These are phyloP conservation scores for Xylariaceae sp. DNA, from an alignment of 2,329 filamentous ascomycete species.

Conservation along the genomic window DNA sequence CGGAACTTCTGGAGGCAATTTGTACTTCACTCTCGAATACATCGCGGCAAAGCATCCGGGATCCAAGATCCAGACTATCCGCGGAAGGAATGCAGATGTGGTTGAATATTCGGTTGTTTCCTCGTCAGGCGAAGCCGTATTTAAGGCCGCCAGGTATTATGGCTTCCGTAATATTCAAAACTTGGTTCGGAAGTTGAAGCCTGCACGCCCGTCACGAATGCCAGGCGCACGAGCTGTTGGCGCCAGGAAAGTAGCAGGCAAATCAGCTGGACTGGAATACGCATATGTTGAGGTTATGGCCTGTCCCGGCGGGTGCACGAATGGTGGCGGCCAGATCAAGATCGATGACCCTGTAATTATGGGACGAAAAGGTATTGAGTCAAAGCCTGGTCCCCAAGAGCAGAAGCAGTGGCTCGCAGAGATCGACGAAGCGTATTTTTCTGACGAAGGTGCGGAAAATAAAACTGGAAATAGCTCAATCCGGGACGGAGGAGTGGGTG, in stretches of 20 bases:
- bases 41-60: conserved; percentile 68
- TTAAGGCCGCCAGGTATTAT: conserved; percentile 87
- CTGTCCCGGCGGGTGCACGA: conserved; percentile 97
- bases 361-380: conserved; percentile 41
- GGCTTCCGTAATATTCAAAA: conserved; percentile 99
- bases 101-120: conserved; percentile 73
- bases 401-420: conserved; percentile 81
- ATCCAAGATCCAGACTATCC: conserved; percentile 64
- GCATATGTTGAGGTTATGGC: conserved; percentile 99
- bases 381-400: conserved; percentile 66
- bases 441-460: conserved; percentile 52
- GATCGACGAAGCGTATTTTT: conserved; percentile 89
- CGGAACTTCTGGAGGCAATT: conserved; percentile 83
- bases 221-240: conserved; percentile 66
- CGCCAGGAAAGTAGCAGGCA: conserved; percentile 48
- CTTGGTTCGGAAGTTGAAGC: conserved; percentile 86
- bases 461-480: conserved; percentile 15
- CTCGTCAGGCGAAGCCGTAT: conserved; percentile 52
- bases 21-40: conserved; percentile 77
- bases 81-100: conserved; percentile 87
- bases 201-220: conserved; percentile 70
- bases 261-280: conserved; percentile 58
- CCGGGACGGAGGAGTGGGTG: conserved; percentile 21
- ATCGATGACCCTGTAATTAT: conserved; percentile 68
- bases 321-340: conserved; percentile 94